Base-by-base conservation (phyloP, 78 protist species). In the Emiliania huxleyi region DNA sequence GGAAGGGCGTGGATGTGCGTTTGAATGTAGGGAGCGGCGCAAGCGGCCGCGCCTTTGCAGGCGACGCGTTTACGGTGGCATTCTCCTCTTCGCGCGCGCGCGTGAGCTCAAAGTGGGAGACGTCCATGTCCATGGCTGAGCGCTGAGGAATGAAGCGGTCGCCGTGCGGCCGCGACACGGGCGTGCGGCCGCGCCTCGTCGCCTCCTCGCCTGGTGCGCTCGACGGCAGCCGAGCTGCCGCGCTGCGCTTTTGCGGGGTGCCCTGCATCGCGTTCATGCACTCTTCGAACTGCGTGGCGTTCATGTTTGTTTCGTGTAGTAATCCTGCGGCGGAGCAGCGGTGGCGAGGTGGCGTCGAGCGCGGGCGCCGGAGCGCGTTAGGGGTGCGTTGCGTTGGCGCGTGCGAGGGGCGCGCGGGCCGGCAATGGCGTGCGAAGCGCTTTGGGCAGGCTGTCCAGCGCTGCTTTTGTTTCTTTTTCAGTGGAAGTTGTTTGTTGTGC, bases 81-180 rank as follows among this genome's bases (percentile, higher is more conserved):
- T 69, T 35, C 43, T 69, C 85, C 26, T 3, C 19, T 19, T 90
- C 43, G 25, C 4, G 38, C 3, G 35, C 33, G 75, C 40, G 21
- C 29, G 40, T 46, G 33, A 95, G 55, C 40, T 71, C 83, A 55
- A 85, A 79, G 89, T 69, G 79, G n/a, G 93, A 45, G 40, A 91
- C 22, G 12, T 87, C 97, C 35, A 62, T 0, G 77, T 95, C 93
- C 93, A 95, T 85, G 2, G 94, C 95, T 2, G 48, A 37, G 43
- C 97, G 91, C 25, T 49, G 79, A 37, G 97, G 95, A 91, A 95
- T 94, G 91, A 95, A 95, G 2, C 97, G 94, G 73, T 94, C 95
- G 12, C 93, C 95, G n/a, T 62, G 75, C 11, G 11, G 11, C n/a
- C 75, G 75, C n/a, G n/a, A 23, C 8, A 15, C 23, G 11, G 75